These are phyloP conservation scores for Mycocentrospora acerina DNA, from an alignment of 2,329 filamentous ascomycete species.

Conservation along the genomic window DNA sequence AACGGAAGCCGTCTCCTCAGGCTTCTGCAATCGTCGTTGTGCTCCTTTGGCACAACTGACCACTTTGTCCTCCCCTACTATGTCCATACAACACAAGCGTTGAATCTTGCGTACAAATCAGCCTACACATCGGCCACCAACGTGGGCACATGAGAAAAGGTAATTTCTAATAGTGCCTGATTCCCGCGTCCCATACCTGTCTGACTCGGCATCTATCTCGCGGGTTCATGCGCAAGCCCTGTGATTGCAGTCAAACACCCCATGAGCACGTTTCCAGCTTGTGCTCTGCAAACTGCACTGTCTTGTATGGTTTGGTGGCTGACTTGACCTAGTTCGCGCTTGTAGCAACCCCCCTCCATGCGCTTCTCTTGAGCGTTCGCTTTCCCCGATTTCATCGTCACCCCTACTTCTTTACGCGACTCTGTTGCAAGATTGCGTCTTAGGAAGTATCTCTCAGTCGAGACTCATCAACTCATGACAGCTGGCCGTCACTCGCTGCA, in stretches of 20 bases:
- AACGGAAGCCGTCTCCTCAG: conserved; percentile 33
- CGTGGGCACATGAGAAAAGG: conserved; percentile 38
- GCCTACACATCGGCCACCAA: conserved; percentile 18
- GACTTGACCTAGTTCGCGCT: conserved; percentile 39
- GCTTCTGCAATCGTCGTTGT: conserved; percentile 38
- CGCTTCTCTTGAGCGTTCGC: conserved; percentile 31
- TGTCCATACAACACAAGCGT: conserved; percentile 32
- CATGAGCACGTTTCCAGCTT: conserved; percentile 42
- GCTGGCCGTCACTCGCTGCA: conserved; percentile 22
- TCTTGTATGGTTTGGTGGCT: conserved; percentile 42
- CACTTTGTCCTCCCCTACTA: conserved; percentile 35
- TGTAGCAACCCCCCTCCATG: conserved; percentile 29
- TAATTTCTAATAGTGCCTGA: conserved; percentile 28
- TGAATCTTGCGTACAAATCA: conserved; percentile 25
- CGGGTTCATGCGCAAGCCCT: conserved; percentile 33
- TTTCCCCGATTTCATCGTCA: conserved; percentile 28
- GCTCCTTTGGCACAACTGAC: conserved; percentile 31
- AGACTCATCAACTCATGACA: conserved; percentile 26
- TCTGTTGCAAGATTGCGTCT: conserved; percentile 11
- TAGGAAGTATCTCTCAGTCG: conserved; percentile 13
- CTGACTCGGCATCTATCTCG: conserved; percentile 36
- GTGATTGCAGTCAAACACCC: conserved; percentile 37
- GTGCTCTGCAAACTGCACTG: conserved; percentile 40
- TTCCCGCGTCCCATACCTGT: conserved; percentile 27
- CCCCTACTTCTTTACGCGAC: conserved; percentile 18